Percentiles rank a stretch among this genome's conserved stretches.
These are phyloP conservation scores for Fusarium buxicola DNA, from an alignment of 2,329 filamentous ascomycete species.

Conservation along the genomic window DNA sequence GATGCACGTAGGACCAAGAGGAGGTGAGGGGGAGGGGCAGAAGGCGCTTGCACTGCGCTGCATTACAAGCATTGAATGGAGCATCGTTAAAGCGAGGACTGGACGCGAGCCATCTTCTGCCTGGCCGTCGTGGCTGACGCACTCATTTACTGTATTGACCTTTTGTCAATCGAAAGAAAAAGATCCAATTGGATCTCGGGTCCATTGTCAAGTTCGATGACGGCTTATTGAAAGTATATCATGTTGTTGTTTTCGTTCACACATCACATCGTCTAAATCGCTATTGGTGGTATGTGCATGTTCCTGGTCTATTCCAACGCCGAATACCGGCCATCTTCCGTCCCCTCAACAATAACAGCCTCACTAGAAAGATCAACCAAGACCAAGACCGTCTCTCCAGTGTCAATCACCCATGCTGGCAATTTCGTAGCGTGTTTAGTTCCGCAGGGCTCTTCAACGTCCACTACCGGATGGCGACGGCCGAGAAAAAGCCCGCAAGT, in stretches of 20 bases:
- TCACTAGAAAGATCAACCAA: not conserved
- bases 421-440: constrained; percentile 35
- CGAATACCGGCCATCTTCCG: constrained; percentile 30
- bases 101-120: constrained; percentile 11
- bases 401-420: constrained; percentile 14
- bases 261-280: constrained; percentile 20
- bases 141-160: constrained; percentile 3
- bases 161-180: constrained; percentile 8
- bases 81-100: constrained; percentile 27
- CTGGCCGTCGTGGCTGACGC: constrained; percentile 19
- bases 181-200: constrained; percentile 30
- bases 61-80: constrained; percentile 18
- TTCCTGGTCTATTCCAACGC: constrained; percentile 10
- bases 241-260: constrained; percentile 1
- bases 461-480: constrained; percentile 21
- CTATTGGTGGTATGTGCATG: constrained; percentile 21
- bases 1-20: constrained; percentile 28
- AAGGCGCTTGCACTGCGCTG: constrained; percentile 24
- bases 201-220: constrained; percentile 6
- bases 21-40: constrained; percentile 36
- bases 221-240: not conserved
- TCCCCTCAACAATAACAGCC: constrained; percentile 24
- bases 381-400: not conserved
- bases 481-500: constrained; percentile 33
- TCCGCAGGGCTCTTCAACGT: constrained; percentile 26